Conservation (phyloP, 2,329 filamentous ascomycete species). For the Colletotrichum magnum region DNA sequence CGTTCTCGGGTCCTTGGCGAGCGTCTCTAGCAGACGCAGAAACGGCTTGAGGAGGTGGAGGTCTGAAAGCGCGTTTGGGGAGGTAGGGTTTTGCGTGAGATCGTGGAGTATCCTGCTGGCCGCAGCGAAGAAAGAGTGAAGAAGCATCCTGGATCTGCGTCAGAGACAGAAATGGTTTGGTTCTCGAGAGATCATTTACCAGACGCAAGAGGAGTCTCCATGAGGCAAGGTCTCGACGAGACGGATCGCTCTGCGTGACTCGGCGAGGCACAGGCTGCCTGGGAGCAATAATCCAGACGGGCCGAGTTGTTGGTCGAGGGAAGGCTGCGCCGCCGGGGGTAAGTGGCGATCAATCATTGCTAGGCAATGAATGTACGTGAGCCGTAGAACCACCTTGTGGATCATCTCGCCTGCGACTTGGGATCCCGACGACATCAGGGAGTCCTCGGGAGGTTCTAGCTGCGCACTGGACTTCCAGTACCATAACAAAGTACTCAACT, state of each 20-base stretch:
- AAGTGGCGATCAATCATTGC: slow-evolving; percentile 44
- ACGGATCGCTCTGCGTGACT: too few species aligned
- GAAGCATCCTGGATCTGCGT: too few species aligned
- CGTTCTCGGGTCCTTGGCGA: too few species aligned
- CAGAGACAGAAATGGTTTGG: too few species aligned
- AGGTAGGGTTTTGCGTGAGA: slow-evolving; percentile 29
- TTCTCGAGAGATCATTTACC: too few species aligned
- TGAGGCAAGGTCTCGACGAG: too few species aligned
- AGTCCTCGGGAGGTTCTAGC: slow-evolving; percentile 4
- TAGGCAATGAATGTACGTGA: slow-evolving; percentile 46
- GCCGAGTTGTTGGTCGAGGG: too few species aligned
- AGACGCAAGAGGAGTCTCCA: too few species aligned
- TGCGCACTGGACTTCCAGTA: slow-evolving; percentile 44
- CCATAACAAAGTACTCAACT: slow-evolving; percentile 21
- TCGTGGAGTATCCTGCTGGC: not conserved
- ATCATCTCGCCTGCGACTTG: slow-evolving; percentile 43
- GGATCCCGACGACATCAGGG: slow-evolving; percentile 28
- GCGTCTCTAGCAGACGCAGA: not conserved
- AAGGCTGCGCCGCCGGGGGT: slow-evolving; percentile 16
- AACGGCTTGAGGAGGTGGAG: slow-evolving; percentile 25
- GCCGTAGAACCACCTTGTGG: slow-evolving; percentile 45
- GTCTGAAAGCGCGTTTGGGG: slow-evolving; percentile 31
- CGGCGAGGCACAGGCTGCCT: too few species aligned
- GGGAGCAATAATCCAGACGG: too few species aligned
- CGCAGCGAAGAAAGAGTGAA: too few species aligned